Evolutionary conservation across 2,329 filamentous ascomycete species (phyloP).

Genomic region (Alternaria atra): DNA sequence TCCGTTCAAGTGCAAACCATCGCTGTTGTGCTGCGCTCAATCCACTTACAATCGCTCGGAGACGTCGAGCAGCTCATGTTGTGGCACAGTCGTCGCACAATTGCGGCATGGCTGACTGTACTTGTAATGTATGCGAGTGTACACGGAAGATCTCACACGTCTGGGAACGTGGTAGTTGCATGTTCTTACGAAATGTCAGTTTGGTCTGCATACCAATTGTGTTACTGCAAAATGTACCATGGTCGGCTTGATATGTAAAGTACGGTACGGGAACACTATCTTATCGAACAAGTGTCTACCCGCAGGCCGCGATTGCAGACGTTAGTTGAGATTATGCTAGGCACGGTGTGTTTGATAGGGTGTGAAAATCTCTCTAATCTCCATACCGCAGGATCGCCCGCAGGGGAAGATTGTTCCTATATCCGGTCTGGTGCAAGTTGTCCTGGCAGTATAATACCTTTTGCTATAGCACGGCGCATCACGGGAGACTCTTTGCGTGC

Average conservation of each 20-base stretch:
- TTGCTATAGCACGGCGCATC: constrained; percentile 12
- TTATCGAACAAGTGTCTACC: constrained; percentile 11
- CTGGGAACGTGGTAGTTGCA: constrained; percentile 7
- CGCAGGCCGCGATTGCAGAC: constrained; percentile 2
- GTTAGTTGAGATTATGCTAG: neutral
- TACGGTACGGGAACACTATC: constrained; percentile 10
- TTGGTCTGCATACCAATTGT: neutral
- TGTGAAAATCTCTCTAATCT: neutral
- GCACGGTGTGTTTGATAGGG: neutral
- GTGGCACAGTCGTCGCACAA: neutral
- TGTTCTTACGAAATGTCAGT: neutral
- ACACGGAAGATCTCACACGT: neutral
- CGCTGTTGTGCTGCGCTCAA: constrained; percentile 14
- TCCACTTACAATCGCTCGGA: constrained; percentile 8
- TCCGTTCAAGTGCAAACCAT: neutral
- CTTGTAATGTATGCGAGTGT: neutral
- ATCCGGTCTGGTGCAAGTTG: constrained; percentile 4
- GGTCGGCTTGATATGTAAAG: constrained; percentile 4
- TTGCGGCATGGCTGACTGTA: constrained; percentile 14
- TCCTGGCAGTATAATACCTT: constrained; percentile 8
- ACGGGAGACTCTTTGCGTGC: constrained; percentile 8
- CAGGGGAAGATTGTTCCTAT: constrained; percentile 13
- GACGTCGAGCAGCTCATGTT: constrained; percentile 7
- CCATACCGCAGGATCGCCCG: constrained; percentile 1
- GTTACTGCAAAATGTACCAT: constrained; percentile 6